Percentiles rank a stretch among this genome's conserved stretches.
These are phyloP conservation scores for Colletotrichum navitas DNA, from an alignment of 2,329 filamentous ascomycete species.

Conservation along the genomic window DNA sequence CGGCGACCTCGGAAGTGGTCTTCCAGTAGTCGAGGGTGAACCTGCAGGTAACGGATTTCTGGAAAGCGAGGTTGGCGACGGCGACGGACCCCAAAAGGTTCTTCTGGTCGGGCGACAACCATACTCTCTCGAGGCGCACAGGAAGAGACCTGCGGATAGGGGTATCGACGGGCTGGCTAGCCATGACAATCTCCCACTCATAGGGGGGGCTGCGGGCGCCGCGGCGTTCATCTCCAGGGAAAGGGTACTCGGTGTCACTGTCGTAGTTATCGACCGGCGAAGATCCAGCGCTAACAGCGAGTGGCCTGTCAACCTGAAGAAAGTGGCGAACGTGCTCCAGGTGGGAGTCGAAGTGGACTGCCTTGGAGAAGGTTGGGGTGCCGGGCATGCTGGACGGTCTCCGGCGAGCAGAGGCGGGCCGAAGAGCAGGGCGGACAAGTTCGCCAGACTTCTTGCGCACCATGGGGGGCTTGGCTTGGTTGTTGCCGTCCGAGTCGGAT, in stretches of 20 bases:
- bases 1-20: slow-evolving; percentile 92
- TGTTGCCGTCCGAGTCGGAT: slow-evolving; percentile 70
- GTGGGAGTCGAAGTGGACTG: slow-evolving; percentile 98
- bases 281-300: slow-evolving; percentile 95
- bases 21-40: slow-evolving; percentile 99
- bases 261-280: slow-evolving; percentile 92
- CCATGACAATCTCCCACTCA: slow-evolving; percentile 89
- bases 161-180: slow-evolving; percentile 73
- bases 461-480: slow-evolving; percentile 83
- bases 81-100: slow-evolving; percentile 85
- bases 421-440: slow-evolving; percentile 90
- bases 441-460: slow-evolving; percentile 98
- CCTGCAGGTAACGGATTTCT: slow-evolving; percentile 89
- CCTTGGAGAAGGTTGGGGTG: slow-evolving; percentile 94
- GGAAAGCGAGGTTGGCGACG: slow-evolving; percentile 89
- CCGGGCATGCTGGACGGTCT: slow-evolving; percentile 97
- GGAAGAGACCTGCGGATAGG: slow-evolving; percentile 73
- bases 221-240: slow-evolving; percentile 66
- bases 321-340: slow-evolving; percentile 97
- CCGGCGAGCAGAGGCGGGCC: slow-evolving; percentile 77
- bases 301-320: slow-evolving; percentile 89
- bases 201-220: slow-evolving; percentile 64
- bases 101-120: slow-evolving; percentile 89
- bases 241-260: slow-evolving; percentile 90
- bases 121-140: slow-evolving; percentile 87